Evolutionary conservation across 345 rosid genomes (phyloP).

Genomic region (Eucalyptus camaldulensis): DNA sequence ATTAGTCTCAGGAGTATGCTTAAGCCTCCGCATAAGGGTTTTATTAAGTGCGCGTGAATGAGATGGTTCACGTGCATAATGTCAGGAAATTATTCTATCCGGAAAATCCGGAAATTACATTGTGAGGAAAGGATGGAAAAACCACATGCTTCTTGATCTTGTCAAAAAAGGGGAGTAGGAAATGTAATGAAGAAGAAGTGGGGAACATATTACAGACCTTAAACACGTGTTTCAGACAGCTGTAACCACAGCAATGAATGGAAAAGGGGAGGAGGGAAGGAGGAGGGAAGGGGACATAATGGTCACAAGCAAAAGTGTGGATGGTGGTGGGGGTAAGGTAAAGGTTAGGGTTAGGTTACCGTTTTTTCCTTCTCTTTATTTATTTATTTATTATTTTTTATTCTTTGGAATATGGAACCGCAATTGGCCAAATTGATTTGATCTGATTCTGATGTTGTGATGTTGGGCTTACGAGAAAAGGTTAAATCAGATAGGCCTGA

Average conservation of each 20-base stretch:
- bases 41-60: not conserved
- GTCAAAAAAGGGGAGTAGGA: not conserved
- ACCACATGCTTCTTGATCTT: not conserved
- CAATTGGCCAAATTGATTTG: not conserved
- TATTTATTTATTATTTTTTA: not conserved
- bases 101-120: not conserved
- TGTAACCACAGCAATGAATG: not conserved
- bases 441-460: not conserved
- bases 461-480: constrained; percentile 16
- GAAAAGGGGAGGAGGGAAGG: not conserved
- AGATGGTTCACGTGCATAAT: not conserved
- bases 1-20: not conserved
- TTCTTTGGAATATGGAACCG: not conserved
- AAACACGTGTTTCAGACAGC: not conserved
- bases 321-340: not conserved
- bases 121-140: not conserved
- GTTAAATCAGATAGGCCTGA: constrained; percentile 9
- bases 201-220: not conserved
- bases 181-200: not conserved
- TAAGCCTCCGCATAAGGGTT: not conserved
- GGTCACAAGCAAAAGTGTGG: not conserved
- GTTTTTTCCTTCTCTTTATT: not conserved
- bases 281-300: not conserved
- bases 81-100: not conserved
- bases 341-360: not conserved